Percentiles rank a stretch among this genome's conserved stretches.
phyloP scores from a whole-genome alignment of 2,329 filamentous ascomycete species.

The Apiospora koreana region DNA sequence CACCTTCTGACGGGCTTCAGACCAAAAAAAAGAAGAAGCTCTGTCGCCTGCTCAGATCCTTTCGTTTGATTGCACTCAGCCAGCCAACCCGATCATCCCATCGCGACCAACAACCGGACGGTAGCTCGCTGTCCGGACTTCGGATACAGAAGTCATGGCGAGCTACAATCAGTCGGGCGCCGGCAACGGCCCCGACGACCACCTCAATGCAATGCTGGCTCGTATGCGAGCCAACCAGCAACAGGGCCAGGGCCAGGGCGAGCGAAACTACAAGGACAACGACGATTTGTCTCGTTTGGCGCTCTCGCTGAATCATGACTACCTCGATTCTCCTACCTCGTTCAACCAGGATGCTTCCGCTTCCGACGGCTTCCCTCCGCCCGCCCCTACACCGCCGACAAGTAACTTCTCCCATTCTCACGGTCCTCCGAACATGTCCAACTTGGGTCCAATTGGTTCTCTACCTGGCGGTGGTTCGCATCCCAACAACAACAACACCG shows the following conservation, averaged over 20 bases:
- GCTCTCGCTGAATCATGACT: slow-evolving; percentile 28
- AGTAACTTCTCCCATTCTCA: slow-evolving; percentile 40
- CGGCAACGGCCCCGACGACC: slow-evolving; percentile 29
- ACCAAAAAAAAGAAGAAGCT: background rate
- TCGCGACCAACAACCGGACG: background rate
- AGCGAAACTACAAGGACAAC: slow-evolving; percentile 16
- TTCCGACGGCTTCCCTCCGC: slow-evolving; percentile 37
- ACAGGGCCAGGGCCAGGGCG: slow-evolving; percentile 17
- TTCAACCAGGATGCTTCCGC: slow-evolving; percentile 25
- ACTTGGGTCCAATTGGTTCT: slow-evolving; percentile 52
- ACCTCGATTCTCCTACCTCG: slow-evolving; percentile 19
- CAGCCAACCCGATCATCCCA: background rate
- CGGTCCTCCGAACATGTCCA: slow-evolving; percentile 36
- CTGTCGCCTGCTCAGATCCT: slow-evolving; percentile 3
- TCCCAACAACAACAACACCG: slow-evolving; percentile 6
- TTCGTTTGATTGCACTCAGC: background rate
- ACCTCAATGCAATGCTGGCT: slow-evolving; percentile 43
- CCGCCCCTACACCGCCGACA: slow-evolving; percentile 48
- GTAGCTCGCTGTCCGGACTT: slow-evolving; percentile 9
- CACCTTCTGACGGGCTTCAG: slow-evolving; percentile 9
- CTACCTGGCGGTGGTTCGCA: background rate
- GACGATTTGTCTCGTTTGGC: slow-evolving; percentile 34
- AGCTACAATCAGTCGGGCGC: slow-evolving; percentile 33
- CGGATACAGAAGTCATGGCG: slow-evolving; percentile 29
- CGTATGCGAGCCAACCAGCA: slow-evolving; percentile 29